Conservation (phyloP, 2,329 filamentous ascomycete species). For the Penicillium sp. region DNA sequence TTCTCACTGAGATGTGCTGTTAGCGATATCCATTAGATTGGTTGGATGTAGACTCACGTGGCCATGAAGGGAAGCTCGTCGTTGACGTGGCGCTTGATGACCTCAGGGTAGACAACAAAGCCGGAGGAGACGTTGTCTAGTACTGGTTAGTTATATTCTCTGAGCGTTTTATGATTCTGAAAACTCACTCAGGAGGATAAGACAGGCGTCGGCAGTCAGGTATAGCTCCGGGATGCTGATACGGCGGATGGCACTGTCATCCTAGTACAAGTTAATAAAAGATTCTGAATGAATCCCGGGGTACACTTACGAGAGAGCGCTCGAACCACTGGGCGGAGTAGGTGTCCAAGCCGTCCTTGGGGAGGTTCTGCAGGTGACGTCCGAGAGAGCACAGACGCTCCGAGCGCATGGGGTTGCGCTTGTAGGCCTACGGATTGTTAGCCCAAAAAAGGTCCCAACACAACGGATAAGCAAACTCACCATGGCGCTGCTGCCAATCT, state of each 20-base stretch:
- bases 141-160: constrained; percentile 12
- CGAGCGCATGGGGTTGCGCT: constrained; percentile 57
- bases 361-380: constrained; percentile 54
- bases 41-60: constrained; percentile 49
- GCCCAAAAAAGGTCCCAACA: constrained; percentile 4
- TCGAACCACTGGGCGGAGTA: constrained; percentile 74
- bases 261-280: constrained; percentile 35
- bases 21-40: constrained; percentile 8
- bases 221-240: constrained; percentile 63
- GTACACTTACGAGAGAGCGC: constrained; percentile 56
- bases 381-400: constrained; percentile 61
- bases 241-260: constrained; percentile 68
- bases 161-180: background rate
- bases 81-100: constrained; percentile 65
- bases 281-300: background rate
- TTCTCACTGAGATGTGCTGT: constrained; percentile 32
- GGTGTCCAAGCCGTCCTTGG: constrained; percentile 61
- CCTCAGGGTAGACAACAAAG: constrained; percentile 74
- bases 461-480: constrained; percentile 19
- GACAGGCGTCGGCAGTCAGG: constrained; percentile 63
- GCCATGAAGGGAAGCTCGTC: constrained; percentile 86
- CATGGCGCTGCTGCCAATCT: constrained; percentile 69
- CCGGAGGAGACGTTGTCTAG: constrained; percentile 67
- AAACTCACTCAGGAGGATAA: constrained; percentile 37
- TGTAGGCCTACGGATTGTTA: constrained; percentile 59